Evolutionary conservation across 2,329 filamentous ascomycete genomes (phyloP), one percentile per base, ranked within the genome.

Genomic region (Trichoderma pleuroti): DNA sequence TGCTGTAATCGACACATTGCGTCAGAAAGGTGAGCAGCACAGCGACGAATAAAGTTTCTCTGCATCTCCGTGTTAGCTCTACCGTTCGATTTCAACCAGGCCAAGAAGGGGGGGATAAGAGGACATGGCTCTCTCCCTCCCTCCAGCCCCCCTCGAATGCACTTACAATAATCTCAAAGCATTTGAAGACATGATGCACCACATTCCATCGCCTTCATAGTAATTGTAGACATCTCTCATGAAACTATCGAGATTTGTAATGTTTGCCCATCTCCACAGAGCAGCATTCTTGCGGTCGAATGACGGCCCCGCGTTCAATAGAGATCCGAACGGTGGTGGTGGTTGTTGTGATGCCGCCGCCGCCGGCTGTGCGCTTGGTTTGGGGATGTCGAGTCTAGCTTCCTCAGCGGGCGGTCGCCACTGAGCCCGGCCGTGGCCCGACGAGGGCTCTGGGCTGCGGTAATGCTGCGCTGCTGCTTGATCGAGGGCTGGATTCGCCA

Each of bases 231-330:
- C 93, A 73, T 89, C 92, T 69, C 89, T 87, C 77, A 97, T 89
- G 78, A 97, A 98, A 76, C 90, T 91, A 80, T 98, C 94, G 67
- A 98, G 84, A 77, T 97, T 96, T 46, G 92, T 89, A 70, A 96
- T 93, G 77, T 97, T 97, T 68, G 93, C 93, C 92, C 94, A 98
- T 81, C 93, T 88, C 91, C 93, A 98, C 84, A 97, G 88, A 4
- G 94, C 94, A 79, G 91, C 92, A 77, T 95, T 92, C 79, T 90
- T 77, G 5, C 82, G 82, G 66, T 78, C 81, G 11, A 80, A 81
- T 1, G 78, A 73, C 24, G 80, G 70, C 18, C 76, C 70, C 57
- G 75, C 72, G 76, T 76, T 71, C 75, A 75, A 46, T 49, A 80
- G n/a, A 28, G 79, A 73, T 73, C 78, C 74, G 65, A 77, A 75